Evolutionary conservation across 345 rosid genomes (phyloP), one percentile per base, ranked within the genome.

Genomic region (Salix purpurea): DNA sequence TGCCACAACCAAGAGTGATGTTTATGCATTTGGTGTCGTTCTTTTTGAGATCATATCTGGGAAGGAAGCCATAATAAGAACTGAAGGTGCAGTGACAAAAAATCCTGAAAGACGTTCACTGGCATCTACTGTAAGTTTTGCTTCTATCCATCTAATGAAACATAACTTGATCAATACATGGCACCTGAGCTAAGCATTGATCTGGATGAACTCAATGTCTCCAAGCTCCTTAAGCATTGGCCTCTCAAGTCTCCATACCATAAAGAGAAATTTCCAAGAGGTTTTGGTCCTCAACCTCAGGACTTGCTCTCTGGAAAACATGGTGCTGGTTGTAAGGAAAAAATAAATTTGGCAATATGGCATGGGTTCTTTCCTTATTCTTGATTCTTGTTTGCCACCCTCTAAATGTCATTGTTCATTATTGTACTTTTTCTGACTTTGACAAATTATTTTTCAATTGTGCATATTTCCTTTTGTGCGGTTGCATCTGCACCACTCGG

Each of bases 21-120:
- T 93, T 46, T 95, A 93, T 81, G 99, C 99, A 61, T 93, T 95
- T 80, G 99, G 99, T 39, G 96, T 95, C 39, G 96, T 95, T 76
- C 96, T 95, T 76, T 91, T 95, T 28, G 99, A 91, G 85, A 83
- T 89, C 42, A 87, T 95, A 73, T 91, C 99, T 1, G 99, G 99
- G 62, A 91, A 87, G 84, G 97, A 91, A 74, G 99, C 97, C 34
- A 88, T 89, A 40, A 90, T 93, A 73, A 84, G 87, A 75, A 86
- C 89, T 14, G 96, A 91, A 76, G 93, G 91, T 74, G 76, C 73
- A 19, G 82, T 76, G 44, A 79, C 81, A 7, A 95, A 90, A 83
- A 90, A 83, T 86, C 80, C 87, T n/a, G 98, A 90, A 77, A 88
- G 99, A 32, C 97, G 98, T 69, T 90, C 99, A 14, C 76, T 93